Base-by-base conservation (phyloP, 2,329 filamentous ascomycete genomes). In the Fusarium algeriense region DNA sequence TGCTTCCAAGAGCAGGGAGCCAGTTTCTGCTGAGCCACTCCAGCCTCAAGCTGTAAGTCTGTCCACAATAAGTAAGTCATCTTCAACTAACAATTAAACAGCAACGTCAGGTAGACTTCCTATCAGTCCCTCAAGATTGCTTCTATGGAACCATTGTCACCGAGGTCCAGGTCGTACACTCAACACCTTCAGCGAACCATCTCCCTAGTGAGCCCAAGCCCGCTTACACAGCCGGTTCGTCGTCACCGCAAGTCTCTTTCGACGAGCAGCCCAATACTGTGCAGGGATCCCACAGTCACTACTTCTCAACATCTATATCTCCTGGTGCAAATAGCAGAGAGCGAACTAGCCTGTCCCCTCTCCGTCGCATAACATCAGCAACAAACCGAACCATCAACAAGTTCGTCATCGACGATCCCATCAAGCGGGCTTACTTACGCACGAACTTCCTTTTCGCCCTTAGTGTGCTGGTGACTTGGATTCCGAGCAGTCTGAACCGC, bases 401-500 rank as follows among this genome's bases (percentile, higher is more conserved):
- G 54, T 82, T 82, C 54, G 73, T 78, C 46, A 73, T 82, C 40
- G 78, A 79, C 71, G 88, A 90, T 77, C 87, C 87, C 2, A 83
- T 90, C 70, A 90, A 90, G 81, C 81, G 88, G 7, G 87, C 88
- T 13, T 90, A 90, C 74, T 82, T 90, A 45, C 85, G 87, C 17
- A 90, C 88, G 11, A 89, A 87, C 30, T 88, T 89, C 74, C 85
- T 90, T 14, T 90, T 90, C 73, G 87, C 87, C 49, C 83, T 90
- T 63, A 89, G 86, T 50, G 87, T 90, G 30, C 81, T 90, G 37
- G 86, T 89, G 44, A 90, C 88, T 6, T 90, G 88, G 88, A 89
- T 87, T 7, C 88, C 88, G 9, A 92, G 90, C 72, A 92, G 90
- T 64, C 85, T 93, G 77, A 95, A 95, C 80, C 86, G 92, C 34